Evolutionary conservation across 2,329 filamentous ascomycete species (phyloP), one percentile per base, ranked within the genome.

Genomic region (Pyricularia sp.): DNA sequence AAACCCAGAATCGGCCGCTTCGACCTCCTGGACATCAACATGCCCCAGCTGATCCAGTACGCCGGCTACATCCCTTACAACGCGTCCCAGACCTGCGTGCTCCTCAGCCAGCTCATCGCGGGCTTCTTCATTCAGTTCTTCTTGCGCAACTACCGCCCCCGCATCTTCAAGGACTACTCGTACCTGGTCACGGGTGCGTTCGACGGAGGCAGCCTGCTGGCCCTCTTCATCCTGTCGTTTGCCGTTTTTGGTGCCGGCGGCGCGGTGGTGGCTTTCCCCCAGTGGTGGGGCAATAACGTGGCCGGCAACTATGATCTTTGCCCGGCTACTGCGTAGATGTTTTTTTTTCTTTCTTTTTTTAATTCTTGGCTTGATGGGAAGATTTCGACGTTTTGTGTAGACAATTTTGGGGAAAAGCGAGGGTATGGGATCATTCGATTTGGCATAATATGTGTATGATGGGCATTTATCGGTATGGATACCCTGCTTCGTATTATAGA

Each of bases 51-150:
- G 69, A 81, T 86, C 68, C 83, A 85, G 71, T 86, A 80, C 68
- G 81, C 83, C 10, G 85, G 84, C 17, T 86, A 78, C 68, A 83
- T 87, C 68, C 84, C 85, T 0, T 86, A 85, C 76, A 85, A 86
- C 74, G 75, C 78, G 63, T 83, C 81, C 0, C 85, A 87, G 73
- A 87, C 85, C 1, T 86, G 85, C 70, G 82, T 86, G 31, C 75
- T 87, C 66, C 75, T 84, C 69, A 84, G 80, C 73, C 79, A 80
- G 73, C 3, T 81, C n/a, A 31, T 79, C 28, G 70, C 77, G 2
- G 84, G 71, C 1, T 82, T 86, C 74, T 85, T 80, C 71, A 76
- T 79, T 10, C 84, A 86, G 74, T 83, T 78, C 71, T 86, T 82
- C 68, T 79, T 86, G 23, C 81, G 84, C 69, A 85, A 85, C 78